These are phyloP conservation scores for Fusarium vanettenii DNA, from an alignment of 2,329 filamentous ascomycete species.

Conservation along the genomic window DNA sequence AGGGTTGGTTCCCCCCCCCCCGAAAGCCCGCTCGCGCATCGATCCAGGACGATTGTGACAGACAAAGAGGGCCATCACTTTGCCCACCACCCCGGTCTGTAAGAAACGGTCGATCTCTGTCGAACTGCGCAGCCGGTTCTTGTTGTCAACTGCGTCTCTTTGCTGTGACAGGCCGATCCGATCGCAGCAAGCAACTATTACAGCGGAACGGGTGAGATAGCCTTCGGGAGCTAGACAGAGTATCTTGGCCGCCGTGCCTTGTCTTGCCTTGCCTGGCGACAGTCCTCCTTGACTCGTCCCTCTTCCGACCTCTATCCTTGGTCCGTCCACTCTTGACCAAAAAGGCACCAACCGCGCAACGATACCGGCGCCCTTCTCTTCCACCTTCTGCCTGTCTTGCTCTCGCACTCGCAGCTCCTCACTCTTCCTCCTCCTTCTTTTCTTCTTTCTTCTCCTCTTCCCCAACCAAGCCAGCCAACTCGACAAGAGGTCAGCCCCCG, in stretches of 20 bases:
- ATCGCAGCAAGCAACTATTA: neutral
- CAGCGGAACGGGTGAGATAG: slow-evolving; percentile 18
- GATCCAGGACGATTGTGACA: slow-evolving; percentile 24
- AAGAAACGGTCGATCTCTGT: slow-evolving; percentile 34
- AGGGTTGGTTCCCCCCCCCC: slow-evolving; percentile 18
- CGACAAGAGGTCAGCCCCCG: slow-evolving; percentile 6
- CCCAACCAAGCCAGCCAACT: slow-evolving; percentile 12
- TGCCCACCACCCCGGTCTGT: slow-evolving; percentile 28
- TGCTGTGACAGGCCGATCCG: slow-evolving; percentile 6
- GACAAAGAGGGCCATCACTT: slow-evolving; percentile 11
- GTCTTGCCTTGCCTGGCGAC: neutral
- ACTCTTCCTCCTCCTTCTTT: slow-evolving; percentile 24
- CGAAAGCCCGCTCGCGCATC: slow-evolving; percentile 17
- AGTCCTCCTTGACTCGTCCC: slow-evolving; percentile 9
- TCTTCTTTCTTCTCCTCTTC: slow-evolving; percentile 4
- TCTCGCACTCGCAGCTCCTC: slow-evolving; percentile 29
- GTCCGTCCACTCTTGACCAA: slow-evolving; percentile 24
- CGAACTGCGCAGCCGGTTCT: slow-evolving; percentile 1
- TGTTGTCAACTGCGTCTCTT: slow-evolving; percentile 3
- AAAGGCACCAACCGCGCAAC: slow-evolving; percentile 27
- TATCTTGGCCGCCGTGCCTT: neutral
- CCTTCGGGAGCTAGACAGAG: slow-evolving; percentile 11
- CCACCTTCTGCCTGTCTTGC: slow-evolving; percentile 19
- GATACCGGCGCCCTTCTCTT: slow-evolving; percentile 23
- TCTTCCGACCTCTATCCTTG: slow-evolving; percentile 28